phyloP scores from a whole-genome alignment of 2,329 filamentous ascomycete genomes.

The Raffaelea arxii region DNA sequence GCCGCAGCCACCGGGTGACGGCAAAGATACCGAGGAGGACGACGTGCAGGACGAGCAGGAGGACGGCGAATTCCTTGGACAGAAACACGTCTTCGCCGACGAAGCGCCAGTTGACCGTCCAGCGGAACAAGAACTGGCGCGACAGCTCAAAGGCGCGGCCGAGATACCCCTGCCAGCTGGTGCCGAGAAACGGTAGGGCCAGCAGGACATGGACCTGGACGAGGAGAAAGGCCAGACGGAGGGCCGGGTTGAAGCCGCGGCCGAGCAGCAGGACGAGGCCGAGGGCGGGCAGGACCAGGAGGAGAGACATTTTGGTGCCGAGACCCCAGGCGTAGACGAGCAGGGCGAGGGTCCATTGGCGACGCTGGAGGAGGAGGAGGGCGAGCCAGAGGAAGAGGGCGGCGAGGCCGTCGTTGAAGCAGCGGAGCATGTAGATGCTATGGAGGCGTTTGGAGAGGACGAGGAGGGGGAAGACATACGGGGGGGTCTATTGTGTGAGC shows the following conservation, averaged over 20 bases:
- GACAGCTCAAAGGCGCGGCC: slow-evolving; percentile 83
- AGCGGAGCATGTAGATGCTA: slow-evolving; percentile 82
- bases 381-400: slow-evolving; percentile 72
- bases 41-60: slow-evolving; percentile 56
- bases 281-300: slow-evolving; percentile 75
- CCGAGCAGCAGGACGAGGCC: slow-evolving; percentile 67
- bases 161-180: slow-evolving; percentile 62
- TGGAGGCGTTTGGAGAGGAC: slow-evolving; percentile 86
- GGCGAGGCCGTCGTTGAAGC: slow-evolving; percentile 95
- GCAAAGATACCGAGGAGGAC: slow-evolving; percentile 58
- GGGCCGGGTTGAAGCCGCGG: slow-evolving; percentile 52
- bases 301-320: slow-evolving; percentile 89
- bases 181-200: slow-evolving; percentile 57
- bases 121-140: slow-evolving; percentile 87
- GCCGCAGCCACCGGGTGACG: slow-evolving; percentile 60
- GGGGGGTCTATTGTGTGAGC: slow-evolving; percentile 52
- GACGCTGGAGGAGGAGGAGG: slow-evolving; percentile 68
- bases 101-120: slow-evolving; percentile 99
- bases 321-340: slow-evolving; percentile 68
- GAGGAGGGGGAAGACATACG: slow-evolving; percentile 78
- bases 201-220: slow-evolving; percentile 64
- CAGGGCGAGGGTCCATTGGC: slow-evolving; percentile 63
- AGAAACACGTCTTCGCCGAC: slow-evolving; percentile 76
- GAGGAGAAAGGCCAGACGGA: slow-evolving; percentile 64
- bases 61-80: slow-evolving; percentile 54